These are phyloP conservation scores for Termitomyces sp. DNA, from an alignment of 768 basidiomycete genomes.

Conservation along the genomic window DNA sequence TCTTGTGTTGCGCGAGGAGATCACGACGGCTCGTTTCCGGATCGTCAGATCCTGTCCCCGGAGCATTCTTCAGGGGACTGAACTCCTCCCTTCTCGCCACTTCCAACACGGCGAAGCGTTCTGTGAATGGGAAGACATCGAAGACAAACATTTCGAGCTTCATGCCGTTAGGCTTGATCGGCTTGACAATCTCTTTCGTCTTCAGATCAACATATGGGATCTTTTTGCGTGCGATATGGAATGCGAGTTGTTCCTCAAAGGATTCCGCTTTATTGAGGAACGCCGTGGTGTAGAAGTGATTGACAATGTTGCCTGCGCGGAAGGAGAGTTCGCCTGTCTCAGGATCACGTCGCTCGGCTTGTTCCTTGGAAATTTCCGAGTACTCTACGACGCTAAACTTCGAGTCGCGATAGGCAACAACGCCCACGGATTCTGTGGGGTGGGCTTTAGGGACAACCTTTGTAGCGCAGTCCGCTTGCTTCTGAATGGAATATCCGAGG, in stretches of 20 bases:
- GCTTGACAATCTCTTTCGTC: constrained; percentile 72
- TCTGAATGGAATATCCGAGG: constrained; percentile 89
- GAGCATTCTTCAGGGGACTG: constrained; percentile 96
- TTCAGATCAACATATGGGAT: constrained; percentile 78
- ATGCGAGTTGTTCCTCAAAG: constrained; percentile 88
- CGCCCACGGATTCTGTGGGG: constrained; percentile 92
- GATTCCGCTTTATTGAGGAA: constrained; percentile 77
- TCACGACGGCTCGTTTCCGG: constrained; percentile 89
- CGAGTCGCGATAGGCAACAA: constrained; percentile 81
- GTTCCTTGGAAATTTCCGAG: constrained; percentile 89
- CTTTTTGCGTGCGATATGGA: constrained; percentile 98
- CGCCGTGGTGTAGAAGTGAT: constrained; percentile 93
- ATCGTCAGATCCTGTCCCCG: constrained; percentile 86
- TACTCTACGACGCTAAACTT: constrained; percentile 96
- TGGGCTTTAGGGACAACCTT: constrained; percentile 92
- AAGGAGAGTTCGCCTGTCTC: constrained; percentile 78
- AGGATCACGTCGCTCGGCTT: constrained; percentile 73
- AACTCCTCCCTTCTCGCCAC: constrained; percentile 90
- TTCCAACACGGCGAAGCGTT: constrained; percentile 83
- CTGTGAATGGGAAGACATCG: constrained; percentile 94
- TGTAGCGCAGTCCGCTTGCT: constrained; percentile 87
- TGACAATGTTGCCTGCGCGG: constrained; percentile 96
- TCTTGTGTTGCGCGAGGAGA: constrained; percentile 81
- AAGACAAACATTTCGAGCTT: constrained; percentile 99
- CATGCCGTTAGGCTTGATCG: constrained; percentile 94